Evolutionary conservation across 352 stramenopile genomes (phyloP), one percentile per base, ranked within the genome.

Genomic region (Blastocystis hominis): DNA sequence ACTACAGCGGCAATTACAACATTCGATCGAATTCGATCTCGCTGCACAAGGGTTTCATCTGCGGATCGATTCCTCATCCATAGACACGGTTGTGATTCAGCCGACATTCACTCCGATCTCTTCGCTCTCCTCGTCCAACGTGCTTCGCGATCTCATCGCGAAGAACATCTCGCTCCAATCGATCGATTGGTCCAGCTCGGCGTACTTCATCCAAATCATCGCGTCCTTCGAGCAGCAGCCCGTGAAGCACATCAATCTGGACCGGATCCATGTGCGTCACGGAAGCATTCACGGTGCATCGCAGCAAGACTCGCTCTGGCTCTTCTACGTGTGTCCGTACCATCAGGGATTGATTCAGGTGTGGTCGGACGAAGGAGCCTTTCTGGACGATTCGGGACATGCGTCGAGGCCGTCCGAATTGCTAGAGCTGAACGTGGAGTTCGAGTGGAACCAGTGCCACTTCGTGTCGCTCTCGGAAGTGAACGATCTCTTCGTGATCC

Each of bases 41-140:
- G 17, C 3, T 84, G 5, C 34, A 38, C 38, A 63, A 84, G 44
- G 72, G 72, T 84, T 0, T 20, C 0, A 42, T 36, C 55, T 66
- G 5, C 34, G 20, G 38, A 20, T 30, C 38, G 44, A 9, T 56
- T 36, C 15, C 38, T 69, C 20, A 38, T 1, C 5, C 20, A 30
- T 69, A 84, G 72, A 84, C 62, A 66, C 72, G 10, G 55, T 84
- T 53, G 38, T 84, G 20, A n/a, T 84, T 24, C 30, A 50, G 2
- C 50, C 72, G 0, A 56, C 17, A 2, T 77, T 77, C 66, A 56
- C 40, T 0, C 55, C 40, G 7, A 30, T 15, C 55, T 77, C 24
- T 30, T n/a, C 3, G 53, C 66, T 1, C 17, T 46, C n/a, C 13
- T 77, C 3, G 53, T 40, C 10, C 44, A 53, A 59, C 2, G n/a